Base-by-base conservation (phyloP, 768 basidiomycete species). In the Tricholoma sp. region DNA sequence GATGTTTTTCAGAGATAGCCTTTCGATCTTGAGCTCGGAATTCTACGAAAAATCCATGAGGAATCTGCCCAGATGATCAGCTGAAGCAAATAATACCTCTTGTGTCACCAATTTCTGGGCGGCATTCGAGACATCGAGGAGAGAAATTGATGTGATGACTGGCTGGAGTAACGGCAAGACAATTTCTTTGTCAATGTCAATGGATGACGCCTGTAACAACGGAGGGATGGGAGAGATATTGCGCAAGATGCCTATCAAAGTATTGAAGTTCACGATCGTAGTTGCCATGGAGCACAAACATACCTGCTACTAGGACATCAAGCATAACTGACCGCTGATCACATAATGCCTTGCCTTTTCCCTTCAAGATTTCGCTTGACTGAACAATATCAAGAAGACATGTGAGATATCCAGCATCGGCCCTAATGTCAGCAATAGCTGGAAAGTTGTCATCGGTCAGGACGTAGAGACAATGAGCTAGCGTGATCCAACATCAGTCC, bases 381-480 rank as follows among this genome's bases (percentile, higher is more conserved):
- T 75, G 80, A 24, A 81, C 78, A 28, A 91, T 83, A 4, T 82
- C 79, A 51, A 91, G 68, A 4, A 94, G 78, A 64, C 82, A 86
- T 6, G 84, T 74, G 50, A 82, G 75, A 63, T 88, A 88, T 2
- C 77, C 74, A 12, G 79, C 79, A 65, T 88, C 76, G 28, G 78
- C 69, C 18, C 84, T 77, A 17, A 95, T 66, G 54, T 85, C 84
- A n/a, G 80, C 68, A 52, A 86, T 83, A 31, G 86, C 83, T 15
- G 86, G 80, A n/a, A 72, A 74, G 59, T 97, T 98, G 66, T 97
- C 95, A 67, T 95, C 93, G 2, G 93, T 91, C 28, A 98, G 75
- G 57, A 96, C 91, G 69, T 96, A 97, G 15, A 97, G 74, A 64
- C 93, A 93, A 66, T 98, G 95, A 0, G 92, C 94, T 94, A 62